Percentiles rank a stretch among this genome's conserved stretches.
phyloP scores from a whole-genome alignment of 176 grass and related monocot genomes.

The Lolium perenne region DNA sequence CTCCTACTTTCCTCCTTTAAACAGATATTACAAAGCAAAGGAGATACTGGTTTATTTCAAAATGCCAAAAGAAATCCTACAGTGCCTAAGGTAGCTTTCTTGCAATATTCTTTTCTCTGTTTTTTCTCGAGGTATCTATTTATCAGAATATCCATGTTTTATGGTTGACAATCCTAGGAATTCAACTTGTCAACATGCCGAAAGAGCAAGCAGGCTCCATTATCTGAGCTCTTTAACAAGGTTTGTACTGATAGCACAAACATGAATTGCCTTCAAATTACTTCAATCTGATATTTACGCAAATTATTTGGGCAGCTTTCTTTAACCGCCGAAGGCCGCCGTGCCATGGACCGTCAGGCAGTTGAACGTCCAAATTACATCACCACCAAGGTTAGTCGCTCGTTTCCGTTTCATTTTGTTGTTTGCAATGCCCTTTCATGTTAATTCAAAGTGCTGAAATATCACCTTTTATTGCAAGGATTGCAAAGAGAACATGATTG shows the following conservation, averaged over 20 bases:
- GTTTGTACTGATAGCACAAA: constrained; percentile 22
- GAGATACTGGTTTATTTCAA: constrained; percentile 48
- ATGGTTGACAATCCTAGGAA: constrained; percentile 57
- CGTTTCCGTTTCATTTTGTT: constrained; percentile 15
- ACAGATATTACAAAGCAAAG: constrained; percentile 67
- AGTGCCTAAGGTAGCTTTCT: constrained; percentile 62
- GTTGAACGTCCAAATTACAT: constrained; percentile 40
- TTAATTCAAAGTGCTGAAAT: constrained; percentile 40
- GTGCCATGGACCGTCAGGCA: constrained; percentile 33
- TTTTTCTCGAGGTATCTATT: background rate
- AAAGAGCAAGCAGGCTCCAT: constrained; percentile 57
- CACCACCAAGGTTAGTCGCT: constrained; percentile 62
- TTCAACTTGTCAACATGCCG: constrained; percentile 66
- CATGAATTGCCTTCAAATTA: background rate
- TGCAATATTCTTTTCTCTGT: background rate
- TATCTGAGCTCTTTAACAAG: constrained; percentile 87
- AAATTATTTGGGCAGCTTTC: constrained; percentile 58
- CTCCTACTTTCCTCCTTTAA: constrained; percentile 20
- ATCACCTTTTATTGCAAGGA: constrained; percentile 66
- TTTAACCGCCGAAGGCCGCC: constrained; percentile 45
- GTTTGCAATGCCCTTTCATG: background rate
- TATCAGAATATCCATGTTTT: constrained; percentile 31
- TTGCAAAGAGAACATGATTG: constrained; percentile 82
- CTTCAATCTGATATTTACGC: background rate
- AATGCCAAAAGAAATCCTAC: constrained; percentile 66